Evolutionary conservation across 306 rosid species (phyloP).

Genomic region (Sechiopsis laciniata): DNA sequence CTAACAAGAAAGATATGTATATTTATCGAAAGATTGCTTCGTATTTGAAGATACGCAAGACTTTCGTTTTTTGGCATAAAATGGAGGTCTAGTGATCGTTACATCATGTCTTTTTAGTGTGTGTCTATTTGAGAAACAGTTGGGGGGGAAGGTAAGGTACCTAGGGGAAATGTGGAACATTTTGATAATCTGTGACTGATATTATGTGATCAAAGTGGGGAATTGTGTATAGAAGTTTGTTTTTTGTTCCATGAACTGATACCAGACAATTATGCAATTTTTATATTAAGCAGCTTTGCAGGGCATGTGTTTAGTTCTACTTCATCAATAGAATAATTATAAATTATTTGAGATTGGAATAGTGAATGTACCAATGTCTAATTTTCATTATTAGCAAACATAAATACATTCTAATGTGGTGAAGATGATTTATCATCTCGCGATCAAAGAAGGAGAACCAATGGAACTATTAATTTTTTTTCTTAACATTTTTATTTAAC

Average conservation of each 20-base stretch:
- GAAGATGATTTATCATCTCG: too few relatives aligned
- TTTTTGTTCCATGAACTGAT: slow-evolving; percentile 13
- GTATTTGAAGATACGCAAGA: slow-evolving; percentile 9
- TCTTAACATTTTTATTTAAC: too few relatives aligned
- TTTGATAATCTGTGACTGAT: background rate
- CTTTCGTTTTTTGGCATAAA: slow-evolving; percentile 1
- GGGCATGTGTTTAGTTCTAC: background rate
- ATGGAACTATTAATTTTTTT: too few relatives aligned
- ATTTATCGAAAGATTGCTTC: slow-evolving; percentile 12
- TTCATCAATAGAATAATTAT: background rate
- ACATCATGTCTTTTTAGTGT: background rate
- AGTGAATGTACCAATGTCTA: background rate
- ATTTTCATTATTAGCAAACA: too few relatives aligned
- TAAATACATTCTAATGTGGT: too few relatives aligned
- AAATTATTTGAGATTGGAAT: background rate
- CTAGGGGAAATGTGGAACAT: background rate
- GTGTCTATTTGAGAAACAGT: background rate
- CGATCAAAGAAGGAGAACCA: too few relatives aligned
- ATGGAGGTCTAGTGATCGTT: background rate
- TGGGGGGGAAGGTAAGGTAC: too few relatives aligned
- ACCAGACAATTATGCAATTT: slow-evolving; percentile 20
- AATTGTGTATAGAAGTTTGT: slow-evolving; percentile 9
- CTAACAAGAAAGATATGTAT: slow-evolving; percentile 1
- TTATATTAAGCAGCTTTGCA: background rate
- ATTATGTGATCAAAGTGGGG: slow-evolving; percentile 9